Percentiles rank a stretch among this genome's conserved stretches.
Evolutionary conservation across 768 basidiomycete species (phyloP).

Genomic region (Mycena rosella): DNA sequence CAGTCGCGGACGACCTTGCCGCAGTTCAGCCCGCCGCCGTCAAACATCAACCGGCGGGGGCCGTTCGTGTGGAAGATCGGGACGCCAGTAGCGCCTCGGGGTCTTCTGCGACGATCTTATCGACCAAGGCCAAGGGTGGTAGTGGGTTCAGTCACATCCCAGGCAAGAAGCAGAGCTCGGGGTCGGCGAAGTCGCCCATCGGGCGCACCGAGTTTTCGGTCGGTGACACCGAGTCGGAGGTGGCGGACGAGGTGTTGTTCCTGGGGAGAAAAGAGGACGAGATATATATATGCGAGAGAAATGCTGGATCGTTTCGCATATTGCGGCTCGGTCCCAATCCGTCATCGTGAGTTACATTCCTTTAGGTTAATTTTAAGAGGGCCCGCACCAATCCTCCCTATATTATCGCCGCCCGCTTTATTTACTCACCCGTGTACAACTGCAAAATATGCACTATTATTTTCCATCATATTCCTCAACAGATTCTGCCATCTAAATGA

Average conservation of each 20-base stretch:
- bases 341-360: slow-evolving; percentile 39
- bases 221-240: slow-evolving; percentile 64
- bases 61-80: slow-evolving; percentile 91
- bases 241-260: slow-evolving; percentile 81
- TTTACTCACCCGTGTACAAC: slow-evolving; percentile 35
- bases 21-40: slow-evolving; percentile 72
- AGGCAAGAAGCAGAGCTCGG: slow-evolving; percentile 63
- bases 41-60: slow-evolving; percentile 73
- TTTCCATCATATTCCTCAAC: not conserved
- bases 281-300: slow-evolving; percentile 87
- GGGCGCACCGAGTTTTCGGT: slow-evolving; percentile 65
- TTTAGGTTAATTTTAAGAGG: slow-evolving; percentile 35
- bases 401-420: slow-evolving; percentile 36
- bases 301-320: slow-evolving; percentile 79
- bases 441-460: slow-evolving; percentile 13
- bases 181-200: slow-evolving; percentile 59
- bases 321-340: slow-evolving; percentile 69
- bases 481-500: not conserved
- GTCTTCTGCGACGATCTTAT: slow-evolving; percentile 53
- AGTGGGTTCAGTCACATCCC: slow-evolving; percentile 54
- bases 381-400: slow-evolving; percentile 20
- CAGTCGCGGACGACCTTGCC: slow-evolving; percentile 82
- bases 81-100: slow-evolving; percentile 67
- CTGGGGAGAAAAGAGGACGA: slow-evolving; percentile 83
- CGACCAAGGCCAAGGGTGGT: slow-evolving; percentile 52